These are phyloP conservation scores for Arabidopsis hybrid DNA, from an alignment of 441 rosid species.

Conservation along the genomic window DNA sequence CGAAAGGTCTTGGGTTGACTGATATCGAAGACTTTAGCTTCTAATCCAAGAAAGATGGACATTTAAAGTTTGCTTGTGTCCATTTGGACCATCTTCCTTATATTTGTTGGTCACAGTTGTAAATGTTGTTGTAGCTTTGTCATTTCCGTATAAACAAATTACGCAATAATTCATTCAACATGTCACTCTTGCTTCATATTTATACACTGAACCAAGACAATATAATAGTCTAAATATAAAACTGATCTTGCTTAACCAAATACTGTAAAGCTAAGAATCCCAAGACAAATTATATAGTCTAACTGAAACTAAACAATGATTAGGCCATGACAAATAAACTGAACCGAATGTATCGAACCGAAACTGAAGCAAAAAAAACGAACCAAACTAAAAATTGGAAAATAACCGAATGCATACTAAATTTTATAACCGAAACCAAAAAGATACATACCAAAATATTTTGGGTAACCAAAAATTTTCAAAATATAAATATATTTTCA, in stretches of 20 bases:
- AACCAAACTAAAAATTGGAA: no score
- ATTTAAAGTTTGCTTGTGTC: background rate
- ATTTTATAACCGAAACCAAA: no score
- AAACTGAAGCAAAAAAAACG: no score
- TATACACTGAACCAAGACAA: background rate
- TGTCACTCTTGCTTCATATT: background rate
- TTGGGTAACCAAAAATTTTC: no score
- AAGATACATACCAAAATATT: no score
- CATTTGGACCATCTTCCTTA: slow-evolving; percentile 15
- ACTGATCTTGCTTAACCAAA: no score
- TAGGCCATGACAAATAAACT: no score
- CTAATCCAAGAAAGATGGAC: slow-evolving; percentile 20
- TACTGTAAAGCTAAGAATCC: no score
- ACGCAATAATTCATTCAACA: slow-evolving; percentile 20
- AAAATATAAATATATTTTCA: no score
- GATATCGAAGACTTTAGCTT: slow-evolving; percentile 20
- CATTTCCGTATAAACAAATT: slow-evolving; percentile 11
- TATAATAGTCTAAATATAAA: background rate
- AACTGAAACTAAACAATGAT: background rate
- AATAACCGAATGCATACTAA: no score
- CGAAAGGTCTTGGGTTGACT: slow-evolving; percentile 69
- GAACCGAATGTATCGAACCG: no score
- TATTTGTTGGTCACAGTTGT: slow-evolving; percentile 25
- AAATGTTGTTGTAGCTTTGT: slow-evolving; percentile 39
- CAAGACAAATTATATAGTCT: background rate